phyloP scores from a whole-genome alignment of 2,329 filamentous ascomycete species.

The Scytalidium lignicola region DNA sequence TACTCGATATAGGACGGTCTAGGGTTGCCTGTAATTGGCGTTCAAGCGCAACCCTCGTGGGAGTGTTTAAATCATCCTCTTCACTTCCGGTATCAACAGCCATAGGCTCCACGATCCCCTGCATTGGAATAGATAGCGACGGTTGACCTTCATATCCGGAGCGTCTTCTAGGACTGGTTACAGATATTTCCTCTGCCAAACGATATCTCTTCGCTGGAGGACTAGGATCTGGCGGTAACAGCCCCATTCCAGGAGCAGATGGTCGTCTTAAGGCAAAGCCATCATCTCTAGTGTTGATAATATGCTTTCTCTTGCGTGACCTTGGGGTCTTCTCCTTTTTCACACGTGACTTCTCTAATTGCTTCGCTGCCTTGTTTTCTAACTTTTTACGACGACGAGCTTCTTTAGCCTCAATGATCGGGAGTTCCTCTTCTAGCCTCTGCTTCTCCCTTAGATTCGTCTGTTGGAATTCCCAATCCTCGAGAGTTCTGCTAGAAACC shows the following conservation, averaged over 20 bases:
- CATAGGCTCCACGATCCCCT: constrained; percentile 9
- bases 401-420: constrained; percentile 6
- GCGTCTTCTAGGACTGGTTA: not conserved
- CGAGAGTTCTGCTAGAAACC: constrained; percentile 50
- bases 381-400: constrained; percentile 4
- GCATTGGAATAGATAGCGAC: constrained; percentile 16
- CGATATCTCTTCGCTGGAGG: not conserved
- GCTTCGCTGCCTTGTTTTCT: constrained; percentile 3
- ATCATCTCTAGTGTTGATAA: not conserved
- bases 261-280: not conserved
- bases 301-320: constrained; percentile 6
- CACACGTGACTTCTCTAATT: constrained; percentile 1
- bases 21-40: constrained; percentile 10
- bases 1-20: not conserved
- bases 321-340: not conserved
- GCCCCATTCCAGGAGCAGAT: not conserved
- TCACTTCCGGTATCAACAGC: constrained; percentile 6
- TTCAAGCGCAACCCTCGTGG: constrained; percentile 11
- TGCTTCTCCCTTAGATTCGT: constrained; percentile 5
- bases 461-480: constrained; percentile 49
- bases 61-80: constrained; percentile 11
- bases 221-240: not conserved
- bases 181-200: not conserved
- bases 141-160: constrained; percentile 7
- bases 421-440: constrained; percentile 8